A percentile compares a stretch with the other conserved stretches of the same genome.
Evolutionary conservation across 352 stramenopile species (phyloP).

Genomic region (Pythium grandisporangium): DNA sequence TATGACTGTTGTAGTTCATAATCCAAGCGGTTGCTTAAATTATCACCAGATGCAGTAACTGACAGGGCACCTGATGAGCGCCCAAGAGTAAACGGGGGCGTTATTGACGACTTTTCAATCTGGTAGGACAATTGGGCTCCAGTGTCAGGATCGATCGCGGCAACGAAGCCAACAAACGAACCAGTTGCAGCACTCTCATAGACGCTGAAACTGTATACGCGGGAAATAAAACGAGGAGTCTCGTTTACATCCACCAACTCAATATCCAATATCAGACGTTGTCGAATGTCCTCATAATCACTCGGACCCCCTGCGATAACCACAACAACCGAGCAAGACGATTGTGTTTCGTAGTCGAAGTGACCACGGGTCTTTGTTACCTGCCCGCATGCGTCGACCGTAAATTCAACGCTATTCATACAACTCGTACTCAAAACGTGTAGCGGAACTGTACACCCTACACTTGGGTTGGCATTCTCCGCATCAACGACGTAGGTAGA

Average conservation of each 20-base stretch:
- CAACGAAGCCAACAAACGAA: conserved; percentile 10
- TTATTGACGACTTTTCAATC: not conserved
- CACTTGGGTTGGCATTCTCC: conserved; percentile 9
- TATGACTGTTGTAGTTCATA: too few species aligned
- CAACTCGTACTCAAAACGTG: conserved; percentile 6
- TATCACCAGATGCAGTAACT: too few species aligned
- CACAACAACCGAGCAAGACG: conserved; percentile 7
- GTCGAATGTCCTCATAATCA: conserved; percentile 7
- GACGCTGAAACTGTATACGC: conserved; percentile 9
- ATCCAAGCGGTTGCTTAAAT: too few species aligned
- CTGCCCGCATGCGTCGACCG: conserved; percentile 14
- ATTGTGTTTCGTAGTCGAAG: conserved; percentile 18
- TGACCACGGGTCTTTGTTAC: conserved; percentile 7
- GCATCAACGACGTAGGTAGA: conserved; percentile 10
- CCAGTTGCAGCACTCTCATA: conserved; percentile 3
- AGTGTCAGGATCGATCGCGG: conserved; percentile 9
- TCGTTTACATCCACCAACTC: conserved; percentile 15
- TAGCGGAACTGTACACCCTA: conserved; percentile 1
- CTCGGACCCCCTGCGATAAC: conserved; percentile 6
- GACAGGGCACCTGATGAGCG: too few species aligned
- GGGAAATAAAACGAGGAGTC: conserved; percentile 3
- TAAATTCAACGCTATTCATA: conserved; percentile 1
- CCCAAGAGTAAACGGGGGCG: not conserved
- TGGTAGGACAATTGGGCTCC: conserved; percentile 3
- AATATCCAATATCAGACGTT: conserved; percentile 8